Base-by-base conservation (phyloP, 371 early-diverging fungal species). In the Phascolomyces articulosus region DNA sequence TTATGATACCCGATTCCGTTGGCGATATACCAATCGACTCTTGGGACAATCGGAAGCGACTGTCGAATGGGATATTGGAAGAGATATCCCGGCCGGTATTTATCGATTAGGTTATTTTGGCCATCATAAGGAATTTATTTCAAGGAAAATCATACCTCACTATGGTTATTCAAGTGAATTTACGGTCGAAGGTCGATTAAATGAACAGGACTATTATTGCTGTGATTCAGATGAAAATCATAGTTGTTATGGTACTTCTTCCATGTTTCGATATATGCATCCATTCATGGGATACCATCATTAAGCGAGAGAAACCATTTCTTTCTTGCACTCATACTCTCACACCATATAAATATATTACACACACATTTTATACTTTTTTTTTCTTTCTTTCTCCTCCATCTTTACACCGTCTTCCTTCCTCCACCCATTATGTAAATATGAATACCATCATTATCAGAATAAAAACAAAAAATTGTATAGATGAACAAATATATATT, bases 1-100 rank as follows among this genome's bases (percentile, higher is more conserved):
- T 58, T 81, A 77, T 65, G 79, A 79, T 57, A 84, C 84, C 2
- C 62, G 77, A 53, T 81, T 81, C 41, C 62, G 60, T 26, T 81
- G 82, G 82, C 62, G 49, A 40, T 81, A 74, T 40, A 74, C 74
- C 3, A 49, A 55, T 23, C 66, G 48, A 21, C 20, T 75, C 15
- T 24, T 84, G 9, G 77, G 73, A 4, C 68, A 71, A 24, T 82
- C 79, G 6, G 75, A 74, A 48, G 82, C 76, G 2, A 71, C 60
- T 1, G 49, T 84, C 2, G 74, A 74, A 40, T 84, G 84, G 84
- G 73, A 71, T 62, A 67, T 79, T 28, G 65, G 57, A 15, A 10
- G 51, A 3, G 61, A 68, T 34, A 56, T 44, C 1, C 58, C 41
- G 66, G 62, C 67, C 40, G 69, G 69, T 9, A 61, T 51, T 20